These are phyloP conservation scores for Colletotrichum godetiae DNA, from an alignment of 2,329 filamentous ascomycete genomes.

Conservation along the genomic window DNA sequence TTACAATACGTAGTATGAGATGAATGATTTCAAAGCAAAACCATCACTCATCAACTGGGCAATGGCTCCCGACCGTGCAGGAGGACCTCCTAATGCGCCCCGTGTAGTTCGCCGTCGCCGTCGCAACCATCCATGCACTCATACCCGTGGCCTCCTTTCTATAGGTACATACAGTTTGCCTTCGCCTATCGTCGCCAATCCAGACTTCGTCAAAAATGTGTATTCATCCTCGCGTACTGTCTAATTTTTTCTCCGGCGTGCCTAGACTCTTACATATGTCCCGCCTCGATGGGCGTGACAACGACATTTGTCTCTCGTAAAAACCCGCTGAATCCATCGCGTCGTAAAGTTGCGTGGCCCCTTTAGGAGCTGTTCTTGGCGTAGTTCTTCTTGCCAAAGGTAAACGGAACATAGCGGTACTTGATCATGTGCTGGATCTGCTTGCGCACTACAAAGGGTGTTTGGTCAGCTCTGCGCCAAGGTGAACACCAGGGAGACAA, in stretches of 20 bases:
- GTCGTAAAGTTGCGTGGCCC: background rate
- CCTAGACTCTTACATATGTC: slow-evolving; percentile 24
- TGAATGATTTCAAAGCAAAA: slow-evolving; percentile 30
- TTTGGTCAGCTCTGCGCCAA: slow-evolving; percentile 2
- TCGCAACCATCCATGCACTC: slow-evolving; percentile 29
- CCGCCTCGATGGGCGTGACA: background rate
- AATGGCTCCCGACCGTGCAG: slow-evolving; percentile 20
- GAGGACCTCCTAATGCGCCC: slow-evolving; percentile 26
- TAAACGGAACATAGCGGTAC: slow-evolving; percentile 97
- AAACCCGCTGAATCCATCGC: slow-evolving; percentile 14
- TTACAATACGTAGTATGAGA: slow-evolving; percentile 34
- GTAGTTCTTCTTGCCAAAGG: slow-evolving; percentile 89
- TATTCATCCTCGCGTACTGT: slow-evolving; percentile 18
- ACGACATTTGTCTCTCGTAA: background rate
- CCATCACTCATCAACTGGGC: slow-evolving; percentile 30
- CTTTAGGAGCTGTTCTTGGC: slow-evolving; percentile 67
- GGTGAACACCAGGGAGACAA: background rate
- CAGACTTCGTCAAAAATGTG: slow-evolving; percentile 8
- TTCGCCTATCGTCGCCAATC: slow-evolving; percentile 19
- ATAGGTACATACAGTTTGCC: slow-evolving; percentile 29
- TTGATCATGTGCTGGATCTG: slow-evolving; percentile 99
- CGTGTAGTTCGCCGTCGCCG: slow-evolving; percentile 21
- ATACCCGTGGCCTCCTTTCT: slow-evolving; percentile 11
- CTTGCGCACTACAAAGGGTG: slow-evolving; percentile 80
- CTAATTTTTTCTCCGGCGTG: slow-evolving; percentile 15